Base-by-base conservation (phyloP, 176 grass and related monocot species). In the Thinopyrum elongatum region DNA sequence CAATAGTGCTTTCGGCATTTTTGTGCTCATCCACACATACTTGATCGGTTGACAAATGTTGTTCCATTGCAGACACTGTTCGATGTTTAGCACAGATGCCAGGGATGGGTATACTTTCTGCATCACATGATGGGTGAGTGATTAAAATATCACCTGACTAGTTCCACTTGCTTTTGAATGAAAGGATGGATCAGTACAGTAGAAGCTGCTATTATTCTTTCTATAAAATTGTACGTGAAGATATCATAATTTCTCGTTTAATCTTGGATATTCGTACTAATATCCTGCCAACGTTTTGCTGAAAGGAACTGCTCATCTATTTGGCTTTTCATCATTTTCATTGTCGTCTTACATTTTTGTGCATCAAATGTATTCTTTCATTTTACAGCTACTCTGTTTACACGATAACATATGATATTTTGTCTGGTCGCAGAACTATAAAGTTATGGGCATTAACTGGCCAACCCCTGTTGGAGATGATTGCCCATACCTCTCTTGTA, bases 401-500 rank as follows among this genome's bases (percentile, higher is more conserved):
- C 17, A 61, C 57, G 61, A 60, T 85, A 25, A 35, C 57, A 74
- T 66, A 70, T 82, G 44, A 8, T 72, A 66, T 89, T 62, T 81
- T 86, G 27, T 49, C 66, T 83, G 38, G 15, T 89, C 17, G 39
- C 79, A 98, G 97, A 75, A 86, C 94, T 7, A 75, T 98, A 71
- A 98, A 95, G 78, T 85, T 98, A 88, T 96, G 97, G 97, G 76
- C 94, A 61, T 88, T 98, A 80, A 95, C 93, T 5, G 90, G 97
- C 64, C 94, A 98, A 78, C 84, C 93, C n/a, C 64, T 96, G 36
- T 76, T 99, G 92, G 97, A 99, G 80, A 94, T 99, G 97, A 80
- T 91, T 47, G 97, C 94, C 13, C 97, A 99, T 78, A 92, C 90
- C 83, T 99, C 97, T 91, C 94, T 99, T 66, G 90, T 99, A 73